These are phyloP conservation scores for Petunia secreta DNA, from an alignment of 257 asterid species.

Conservation along the genomic window DNA sequence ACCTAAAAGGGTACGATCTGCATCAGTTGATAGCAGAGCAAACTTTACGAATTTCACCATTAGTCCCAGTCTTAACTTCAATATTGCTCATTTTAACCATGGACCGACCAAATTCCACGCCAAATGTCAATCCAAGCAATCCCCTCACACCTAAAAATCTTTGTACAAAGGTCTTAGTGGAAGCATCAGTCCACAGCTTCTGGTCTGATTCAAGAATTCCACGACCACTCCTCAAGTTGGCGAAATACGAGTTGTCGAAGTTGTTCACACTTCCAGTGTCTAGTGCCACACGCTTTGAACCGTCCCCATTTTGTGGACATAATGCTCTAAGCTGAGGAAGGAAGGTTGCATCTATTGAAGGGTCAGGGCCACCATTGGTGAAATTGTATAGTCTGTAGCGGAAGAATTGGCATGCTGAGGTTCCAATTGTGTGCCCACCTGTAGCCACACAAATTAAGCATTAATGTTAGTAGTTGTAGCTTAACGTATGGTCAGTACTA, in stretches of 20 bases:
- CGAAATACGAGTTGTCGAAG: conserved; percentile 64
- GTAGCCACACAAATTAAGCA: conserved; percentile 1
- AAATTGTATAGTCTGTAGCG: conserved; percentile 64
- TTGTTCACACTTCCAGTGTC: conserved; percentile 66
- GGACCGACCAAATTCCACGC: conserved; percentile 60
- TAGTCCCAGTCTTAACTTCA: conserved; percentile 60
- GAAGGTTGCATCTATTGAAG: conserved; percentile 59
- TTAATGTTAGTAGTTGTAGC: not conserved
- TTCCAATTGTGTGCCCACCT: conserved; percentile 92
- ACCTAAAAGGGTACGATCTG: not conserved
- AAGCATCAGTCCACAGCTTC: conserved; percentile 56
- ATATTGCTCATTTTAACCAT: conserved; percentile 92
- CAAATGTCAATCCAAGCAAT: conserved; percentile 59
- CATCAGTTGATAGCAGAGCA: conserved; percentile 73
- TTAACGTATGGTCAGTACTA: too few relatives aligned
- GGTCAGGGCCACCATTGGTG: conserved; percentile 50
- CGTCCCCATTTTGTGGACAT: conserved; percentile 68
- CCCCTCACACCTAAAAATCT: conserved; percentile 74
- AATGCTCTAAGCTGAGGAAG: conserved; percentile 63
- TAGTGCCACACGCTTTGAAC: conserved; percentile 52
- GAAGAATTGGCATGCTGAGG: conserved; percentile 77
- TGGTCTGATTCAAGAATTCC: conserved; percentile 89
- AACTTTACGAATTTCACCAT: conserved; percentile 82
- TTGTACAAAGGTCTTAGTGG: conserved; percentile 58
- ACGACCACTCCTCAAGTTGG: conserved; percentile 60